Base-by-base conservation (phyloP, 371 early-diverging fungal genomes). In the Pancytospora philotis region DNA sequence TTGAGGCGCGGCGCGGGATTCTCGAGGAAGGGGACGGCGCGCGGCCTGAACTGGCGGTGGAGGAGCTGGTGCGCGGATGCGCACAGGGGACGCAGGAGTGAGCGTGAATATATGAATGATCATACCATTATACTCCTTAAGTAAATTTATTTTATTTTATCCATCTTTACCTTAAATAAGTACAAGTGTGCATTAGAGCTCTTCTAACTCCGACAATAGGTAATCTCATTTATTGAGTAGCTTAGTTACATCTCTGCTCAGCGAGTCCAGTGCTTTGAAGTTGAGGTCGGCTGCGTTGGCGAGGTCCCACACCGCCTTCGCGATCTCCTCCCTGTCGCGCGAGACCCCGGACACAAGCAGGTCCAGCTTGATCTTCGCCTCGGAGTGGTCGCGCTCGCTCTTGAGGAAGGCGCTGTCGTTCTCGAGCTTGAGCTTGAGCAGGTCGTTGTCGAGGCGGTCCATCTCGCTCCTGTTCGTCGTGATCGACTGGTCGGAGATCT, bases 381-480 rank as follows among this genome's bases (percentile, higher is more conserved):
- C 62, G 36, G 73, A 72, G 16, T 76, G 61, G 22, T 53, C 62
- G 50, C 76, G 78, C 65, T 81, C 80, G 37, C 74, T 73, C 55
- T 71, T 73, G 37, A 77, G 69, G 8, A 79, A 61, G 4, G 69
- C 68, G 48, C 66, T 78, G 50, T 78, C 76, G 16, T 74, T 69
- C 35, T 75, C 74, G 16, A 76, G 49, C 10, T 72, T 69, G 13
- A 81, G 67, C 55, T 78, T 80, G 34, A 78, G 36, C 3, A 79
- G 62, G 27, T 81, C 80, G n/a, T 71, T 69, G 63, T 76, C 77
- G 52, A 77, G 57, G 38, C 68, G 66, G 57, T 81, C 79, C 65
- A 79, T 76, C 39, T 79, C 73, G 3, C 72, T 78, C 41, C 68
- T 68, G 37, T 69, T 71, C 62, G 61, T 70, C 50, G 65, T 51